Percentiles rank a stretch among this genome's conserved stretches.
phyloP scores from a whole-genome alignment of 108 stramenopile species.

The Cyclotella cryptica region DNA sequence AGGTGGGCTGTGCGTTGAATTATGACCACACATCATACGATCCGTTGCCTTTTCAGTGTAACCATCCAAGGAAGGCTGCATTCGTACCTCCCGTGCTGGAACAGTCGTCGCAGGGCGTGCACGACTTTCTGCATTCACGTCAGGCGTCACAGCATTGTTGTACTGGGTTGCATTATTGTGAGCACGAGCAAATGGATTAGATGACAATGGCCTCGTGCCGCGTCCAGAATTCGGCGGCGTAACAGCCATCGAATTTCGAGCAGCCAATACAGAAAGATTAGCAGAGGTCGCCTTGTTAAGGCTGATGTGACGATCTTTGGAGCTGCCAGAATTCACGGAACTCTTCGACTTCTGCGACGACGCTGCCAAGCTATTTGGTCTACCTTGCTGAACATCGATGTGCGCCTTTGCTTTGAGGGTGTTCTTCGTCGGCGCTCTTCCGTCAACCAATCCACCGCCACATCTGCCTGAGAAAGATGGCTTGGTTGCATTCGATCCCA shows the following conservation, averaged over 20 bases:
- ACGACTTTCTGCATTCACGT: background rate
- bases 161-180: background rate
- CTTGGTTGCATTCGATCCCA: background rate
- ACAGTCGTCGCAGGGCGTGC: background rate
- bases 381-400: no score
- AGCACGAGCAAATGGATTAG: background rate
- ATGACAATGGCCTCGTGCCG: background rate
- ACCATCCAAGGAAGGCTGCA: constrained; percentile 1
- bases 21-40: background rate
- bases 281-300: no score
- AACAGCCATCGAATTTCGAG: background rate
- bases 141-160: constrained; percentile 14
- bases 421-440: background rate
- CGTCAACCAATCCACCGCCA: background rate
- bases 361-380: no score
- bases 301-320: no score
- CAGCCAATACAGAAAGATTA: no score
- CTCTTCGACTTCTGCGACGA: no score
- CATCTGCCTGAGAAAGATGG: background rate
- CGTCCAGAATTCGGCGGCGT: background rate
- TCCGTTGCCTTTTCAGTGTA: background rate
- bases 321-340: no score
- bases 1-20: constrained; percentile 27
- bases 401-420: no score
- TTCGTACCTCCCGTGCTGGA: background rate